Evolutionary conservation across 176 grass and related monocot genomes (phyloP), one percentile per base, ranked within the genome.

Genomic region (Thalia dealbata): DNA sequence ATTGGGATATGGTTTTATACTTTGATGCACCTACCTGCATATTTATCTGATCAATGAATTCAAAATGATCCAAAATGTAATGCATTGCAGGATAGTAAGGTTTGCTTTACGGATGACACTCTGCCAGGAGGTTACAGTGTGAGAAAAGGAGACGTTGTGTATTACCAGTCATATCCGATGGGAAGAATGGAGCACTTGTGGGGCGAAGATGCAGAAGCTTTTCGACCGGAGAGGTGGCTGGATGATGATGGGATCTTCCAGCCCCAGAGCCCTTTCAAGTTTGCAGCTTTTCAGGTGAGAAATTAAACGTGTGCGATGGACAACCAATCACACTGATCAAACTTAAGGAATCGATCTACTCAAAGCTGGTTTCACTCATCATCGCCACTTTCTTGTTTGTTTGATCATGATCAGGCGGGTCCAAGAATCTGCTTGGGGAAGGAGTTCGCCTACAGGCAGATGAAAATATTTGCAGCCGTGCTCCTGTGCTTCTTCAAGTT

Each of bases 361-460:
- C n/a, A n/a, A n/a, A n/a, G n/a, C n/a, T n/a, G n/a, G n/a, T n/a
- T n/a, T n/a, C n/a, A n/a, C n/a, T n/a, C n/a, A n/a, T n/a, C n/a
- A n/a, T n/a, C n/a, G n/a, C n/a, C n/a, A n/a, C n/a, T 27, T 3
- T 29, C 32, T 52, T 74, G 26, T 21, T 62, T 26, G 15, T 51
- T 67, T 65, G n/a, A n/a, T n/a, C n/a, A n/a, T n/a, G n/a, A n/a
- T n/a, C 0, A 89, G 92, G 92, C 88, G 1, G 92, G 92, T 6
- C 88, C 88, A 70, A 81, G 92, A 6, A 77, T 96, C 21, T 96
- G 92, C 54, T 69, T 96, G 74, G 92, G 92, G 1, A 96, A 85
- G 77, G 92, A 91, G n/a, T 96, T 96, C 28, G 92, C 92, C 2
- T 96, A 91, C 50, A 83, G 88, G 27, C 84, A 96, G 79, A 96